A percentile compares a stretch with the other conserved stretches of the same genome.
phyloP scores from a whole-genome alignment of 257 asterid genomes.

The Apocynum venetum region DNA sequence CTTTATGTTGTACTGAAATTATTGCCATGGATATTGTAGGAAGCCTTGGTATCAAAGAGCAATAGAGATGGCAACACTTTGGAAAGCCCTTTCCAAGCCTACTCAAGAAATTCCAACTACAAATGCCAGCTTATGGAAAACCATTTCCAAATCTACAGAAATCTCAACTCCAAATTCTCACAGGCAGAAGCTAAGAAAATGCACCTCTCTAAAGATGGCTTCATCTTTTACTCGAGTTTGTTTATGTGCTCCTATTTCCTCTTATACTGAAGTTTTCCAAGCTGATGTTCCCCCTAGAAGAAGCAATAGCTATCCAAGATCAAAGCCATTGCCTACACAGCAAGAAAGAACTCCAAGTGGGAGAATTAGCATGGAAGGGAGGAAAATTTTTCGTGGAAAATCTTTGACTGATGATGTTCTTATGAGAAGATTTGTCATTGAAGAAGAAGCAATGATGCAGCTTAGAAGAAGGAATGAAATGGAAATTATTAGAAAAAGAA shows the following conservation, averaged over 20 bases:
- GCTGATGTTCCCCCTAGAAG: slow-evolving; percentile 68
- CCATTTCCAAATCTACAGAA: slow-evolving; percentile 42
- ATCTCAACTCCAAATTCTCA: slow-evolving; percentile 24
- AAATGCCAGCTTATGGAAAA: slow-evolving; percentile 44
- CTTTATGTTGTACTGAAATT: background rate
- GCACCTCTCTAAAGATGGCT: slow-evolving; percentile 67
- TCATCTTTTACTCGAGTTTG: slow-evolving; percentile 79
- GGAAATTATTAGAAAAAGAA: slow-evolving; percentile 75
- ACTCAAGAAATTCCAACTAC: slow-evolving; percentile 39
- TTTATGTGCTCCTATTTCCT: slow-evolving; percentile 77
- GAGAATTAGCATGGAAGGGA: slow-evolving; percentile 64
- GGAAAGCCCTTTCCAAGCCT: slow-evolving; percentile 57
- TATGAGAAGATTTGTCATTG: slow-evolving; percentile 83
- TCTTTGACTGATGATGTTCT: slow-evolving; percentile 75
- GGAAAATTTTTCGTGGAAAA: slow-evolving; percentile 72
- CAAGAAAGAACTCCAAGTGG: slow-evolving; percentile 60
- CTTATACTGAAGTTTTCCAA: slow-evolving; percentile 71
- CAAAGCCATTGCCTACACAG: slow-evolving; percentile 31
- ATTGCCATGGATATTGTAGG: slow-evolving; percentile 28
- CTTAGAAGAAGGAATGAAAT: slow-evolving; percentile 73
- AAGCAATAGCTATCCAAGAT: slow-evolving; percentile 67
- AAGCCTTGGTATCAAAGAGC: slow-evolving; percentile 94
- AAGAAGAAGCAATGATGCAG: slow-evolving; percentile 85
- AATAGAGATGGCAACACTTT: slow-evolving; percentile 61
- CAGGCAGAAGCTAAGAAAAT: slow-evolving; percentile 57